Base-by-base conservation (phyloP, 306 rosid genomes). In the Medicago lupulina region DNA sequence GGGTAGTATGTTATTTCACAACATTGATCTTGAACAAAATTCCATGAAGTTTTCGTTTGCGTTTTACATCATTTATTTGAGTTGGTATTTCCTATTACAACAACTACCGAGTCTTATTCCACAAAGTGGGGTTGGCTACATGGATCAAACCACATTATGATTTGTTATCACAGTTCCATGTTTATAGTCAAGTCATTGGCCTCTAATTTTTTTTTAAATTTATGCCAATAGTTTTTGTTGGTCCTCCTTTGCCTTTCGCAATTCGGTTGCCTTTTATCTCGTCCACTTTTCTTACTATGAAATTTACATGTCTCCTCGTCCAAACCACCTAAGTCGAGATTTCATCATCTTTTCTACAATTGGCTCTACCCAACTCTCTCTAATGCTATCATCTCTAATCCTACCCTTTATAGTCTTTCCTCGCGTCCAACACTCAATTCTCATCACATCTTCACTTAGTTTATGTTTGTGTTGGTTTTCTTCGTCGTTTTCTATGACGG, bases 1-100 rank as follows among this genome's bases (percentile, higher is more conserved):
- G 34, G 61, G 55, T 70, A 55, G 25, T 61, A 9, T 41, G 70
- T 73, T 67, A 16, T 23, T 21, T 58, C 74, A 34, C 75, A 69
- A 38, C 68, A 36, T 44, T 57, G 11, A 11, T 28, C 34, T 31
- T 54, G 16, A n/a, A 5, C 19, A 7, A 73, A 55, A 36, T 39
- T 75, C 17, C 10, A 19, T 53, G 34, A 57, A 17, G 10, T 73
- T 53, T 57, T 62, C 64, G 44, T 71, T 15, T 55, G 18, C 17
- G 50, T 57, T 54, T 76, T 72, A 40, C 40, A 25, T 50, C 23
- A 6, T 60, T 7, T 70, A 19, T 75, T 70, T 73, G 43, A 65
- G 51, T 74, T 63, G 55, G 47, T 71, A 38, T 70, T 70, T 54
- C n/a, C 47, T 60, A 28, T 15, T 28, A 36, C 39, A 40, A 13